These are phyloP conservation scores for Termitomyces sp. DNA, from an alignment of 768 basidiomycete species.

Conservation along the genomic window DNA sequence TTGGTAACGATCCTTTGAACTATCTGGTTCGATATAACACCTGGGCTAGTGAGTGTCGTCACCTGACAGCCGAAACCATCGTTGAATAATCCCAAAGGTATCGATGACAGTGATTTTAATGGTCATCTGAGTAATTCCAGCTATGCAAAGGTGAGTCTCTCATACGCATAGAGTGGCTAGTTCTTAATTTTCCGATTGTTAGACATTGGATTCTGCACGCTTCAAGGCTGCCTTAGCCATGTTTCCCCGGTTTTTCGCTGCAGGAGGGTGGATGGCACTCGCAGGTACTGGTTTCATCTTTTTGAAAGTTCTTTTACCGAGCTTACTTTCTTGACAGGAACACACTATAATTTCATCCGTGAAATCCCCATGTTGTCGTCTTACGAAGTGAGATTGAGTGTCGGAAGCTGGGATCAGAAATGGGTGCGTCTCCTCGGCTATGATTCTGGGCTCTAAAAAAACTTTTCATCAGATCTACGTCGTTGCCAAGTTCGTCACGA, in stretches of 20 bases:
- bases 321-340: slow-evolving; percentile 32
- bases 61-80: background rate
- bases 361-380: slow-evolving; percentile 62
- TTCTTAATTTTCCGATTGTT: background rate
- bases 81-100: slow-evolving; percentile 30
- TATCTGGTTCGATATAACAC: slow-evolving; percentile 33
- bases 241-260: slow-evolving; percentile 55
- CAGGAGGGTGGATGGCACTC: slow-evolving; percentile 61
- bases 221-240: slow-evolving; percentile 43
- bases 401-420: slow-evolving; percentile 73
- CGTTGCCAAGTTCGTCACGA: slow-evolving; percentile 60
- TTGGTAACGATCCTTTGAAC: slow-evolving; percentile 58
- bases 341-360: slow-evolving; percentile 64
- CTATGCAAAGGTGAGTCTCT: slow-evolving; percentile 59
- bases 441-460: background rate
- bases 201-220: slow-evolving; percentile 45
- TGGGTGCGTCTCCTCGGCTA: slow-evolving; percentile 39
- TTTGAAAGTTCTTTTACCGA: slow-evolving; percentile 16
- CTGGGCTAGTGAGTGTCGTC: slow-evolving; percentile 54
- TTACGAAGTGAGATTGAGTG: slow-evolving; percentile 57
- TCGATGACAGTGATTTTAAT: slow-evolving; percentile 75
- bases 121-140: slow-evolving; percentile 78
- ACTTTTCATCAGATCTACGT: slow-evolving; percentile 47
- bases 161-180: background rate
- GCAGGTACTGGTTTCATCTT: slow-evolving; percentile 35